Evolutionary conservation across 2,329 filamentous ascomycete genomes (phyloP).

Genomic region (Diaporthe citri): DNA sequence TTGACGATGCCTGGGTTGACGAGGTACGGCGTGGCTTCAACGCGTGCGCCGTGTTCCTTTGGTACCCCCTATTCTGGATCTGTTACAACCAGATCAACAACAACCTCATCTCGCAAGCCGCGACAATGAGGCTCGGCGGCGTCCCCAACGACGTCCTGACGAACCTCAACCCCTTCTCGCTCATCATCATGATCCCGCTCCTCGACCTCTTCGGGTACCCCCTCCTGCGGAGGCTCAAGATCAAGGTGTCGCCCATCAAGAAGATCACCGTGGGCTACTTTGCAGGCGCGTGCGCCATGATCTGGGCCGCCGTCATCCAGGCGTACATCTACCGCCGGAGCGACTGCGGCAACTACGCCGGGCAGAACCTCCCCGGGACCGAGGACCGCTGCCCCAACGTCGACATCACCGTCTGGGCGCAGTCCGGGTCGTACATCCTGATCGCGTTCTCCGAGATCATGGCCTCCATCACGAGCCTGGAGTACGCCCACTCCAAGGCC

Average conservation of each 20-base stretch:
- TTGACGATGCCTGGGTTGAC: constrained; percentile 84
- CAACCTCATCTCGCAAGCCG: constrained; percentile 73
- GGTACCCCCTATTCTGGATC: constrained; percentile 74
- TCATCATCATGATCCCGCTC: constrained; percentile 81
- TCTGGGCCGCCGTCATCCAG: constrained; percentile 66
- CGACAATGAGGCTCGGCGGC: constrained; percentile 74
- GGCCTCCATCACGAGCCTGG: constrained; percentile 69
- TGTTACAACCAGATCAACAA: constrained; percentile 66
- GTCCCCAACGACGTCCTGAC: constrained; percentile 82
- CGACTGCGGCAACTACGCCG: constrained; percentile 62
- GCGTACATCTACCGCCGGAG: constrained; percentile 75
- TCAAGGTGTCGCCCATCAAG: constrained; percentile 81
- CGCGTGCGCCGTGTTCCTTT: constrained; percentile 77
- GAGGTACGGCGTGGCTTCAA: constrained; percentile 76
- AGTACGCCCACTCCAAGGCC: constrained; percentile 83
- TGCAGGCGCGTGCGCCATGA: constrained; percentile 70
- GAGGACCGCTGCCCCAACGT: constrained; percentile 62
- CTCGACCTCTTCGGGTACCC: constrained; percentile 79
- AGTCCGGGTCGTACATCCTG: constrained; percentile 63
- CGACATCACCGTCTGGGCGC: constrained; percentile 72
- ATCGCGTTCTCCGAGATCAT: constrained; percentile 64
- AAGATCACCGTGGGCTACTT: constrained; percentile 80
- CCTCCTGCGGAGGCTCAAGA: constrained; percentile 69
- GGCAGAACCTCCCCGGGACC: constrained; percentile 41
- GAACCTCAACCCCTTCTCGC: constrained; percentile 80